Evolutionary conservation across 805 yeast species (phyloP).

Genomic region (Myxozyma geophila): DNA sequence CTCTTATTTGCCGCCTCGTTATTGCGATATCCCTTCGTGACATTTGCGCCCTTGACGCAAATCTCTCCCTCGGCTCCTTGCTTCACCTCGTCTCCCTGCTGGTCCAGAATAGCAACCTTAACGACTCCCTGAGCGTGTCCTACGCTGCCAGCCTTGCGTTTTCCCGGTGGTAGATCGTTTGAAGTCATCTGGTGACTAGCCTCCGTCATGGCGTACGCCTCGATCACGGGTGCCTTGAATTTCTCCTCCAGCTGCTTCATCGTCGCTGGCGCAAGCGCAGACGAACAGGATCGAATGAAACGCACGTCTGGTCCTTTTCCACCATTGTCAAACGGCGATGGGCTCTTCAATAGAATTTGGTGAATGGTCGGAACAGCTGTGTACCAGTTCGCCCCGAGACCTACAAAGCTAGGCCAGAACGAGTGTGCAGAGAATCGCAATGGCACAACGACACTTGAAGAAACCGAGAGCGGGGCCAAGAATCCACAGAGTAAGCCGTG

Average conservation of each 20-base stretch:
- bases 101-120: slow-evolving; percentile 61
- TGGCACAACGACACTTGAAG: slow-evolving; percentile 63
- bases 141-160: slow-evolving; percentile 71
- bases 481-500: slow-evolving; percentile 74
- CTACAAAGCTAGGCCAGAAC: slow-evolving; percentile 64
- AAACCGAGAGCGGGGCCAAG: slow-evolving; percentile 64
- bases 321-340: slow-evolving; percentile 48
- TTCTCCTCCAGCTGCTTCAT: slow-evolving; percentile 60
- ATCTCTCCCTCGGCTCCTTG: slow-evolving; percentile 71
- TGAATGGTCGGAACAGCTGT: slow-evolving; percentile 75
- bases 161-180: slow-evolving; percentile 66
- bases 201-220: slow-evolving; percentile 82
- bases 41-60: slow-evolving; percentile 67
- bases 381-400: slow-evolving; percentile 65
- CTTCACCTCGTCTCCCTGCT: slow-evolving; percentile 52
- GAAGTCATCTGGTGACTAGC: slow-evolving; percentile 77
- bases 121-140: slow-evolving; percentile 77
- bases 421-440: slow-evolving; percentile 60
- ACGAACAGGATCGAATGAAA: slow-evolving; percentile 73
- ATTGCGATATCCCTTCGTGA: slow-evolving; percentile 72
- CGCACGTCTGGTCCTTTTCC: slow-evolving; percentile 57
- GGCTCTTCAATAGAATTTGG: slow-evolving; percentile 61
- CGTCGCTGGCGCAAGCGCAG: slow-evolving; percentile 69
- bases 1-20: slow-evolving; percentile 73
- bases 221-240: slow-evolving; percentile 70